Evolutionary conservation across 768 basidiomycete species (phyloP), one percentile per base, ranked within the genome.

Genomic region (Russula dissimulans): DNA sequence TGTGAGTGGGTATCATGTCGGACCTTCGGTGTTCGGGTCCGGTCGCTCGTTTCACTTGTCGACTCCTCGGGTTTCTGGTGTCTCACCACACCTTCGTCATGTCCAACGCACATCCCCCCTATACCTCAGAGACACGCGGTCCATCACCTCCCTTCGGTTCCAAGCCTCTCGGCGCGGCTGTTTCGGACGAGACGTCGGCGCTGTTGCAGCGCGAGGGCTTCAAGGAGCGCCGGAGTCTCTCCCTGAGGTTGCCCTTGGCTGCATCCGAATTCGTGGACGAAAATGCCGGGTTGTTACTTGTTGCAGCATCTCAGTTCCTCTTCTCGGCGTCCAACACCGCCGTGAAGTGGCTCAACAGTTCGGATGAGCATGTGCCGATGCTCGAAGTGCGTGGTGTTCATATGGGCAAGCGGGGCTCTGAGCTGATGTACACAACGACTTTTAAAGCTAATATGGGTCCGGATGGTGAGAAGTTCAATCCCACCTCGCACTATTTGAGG

Each of bases 271-370:
- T 32, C 39, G 41, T 43, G 31, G 42, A 65, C 34, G 67, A 59
- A 48, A 87, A 89, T 70, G 69, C 73, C 6, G 87, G 87, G 12
- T 71, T 89, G 55, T 69, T 87, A 36, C 74, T 87, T 15, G 78
- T 89, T 17, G 78, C 77, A 7, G 71, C 72, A 2, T 69, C 84
- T 12, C 83, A 86, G 67, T 72, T 82, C 11, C 83, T 84, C 70
- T 79, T 84, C 42, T 76, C 83, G 8, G 68, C 79, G 34, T 83
- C 85, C 77, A 83, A 82, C 55, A 73, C 84, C 5, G 72, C 79
- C 5, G 86, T 88, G 43, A 88, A 89, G 72, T 75, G 75, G 60
- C 70, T 89, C 59, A 80, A 83, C 59, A 71, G 69, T 22, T 71
- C 85, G 5, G 81, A 84, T 60, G 74, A 78, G 12, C 85, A 10